phyloP scores from a whole-genome alignment of 768 basidiomycete genomes.

The Amanita phalloides region DNA sequence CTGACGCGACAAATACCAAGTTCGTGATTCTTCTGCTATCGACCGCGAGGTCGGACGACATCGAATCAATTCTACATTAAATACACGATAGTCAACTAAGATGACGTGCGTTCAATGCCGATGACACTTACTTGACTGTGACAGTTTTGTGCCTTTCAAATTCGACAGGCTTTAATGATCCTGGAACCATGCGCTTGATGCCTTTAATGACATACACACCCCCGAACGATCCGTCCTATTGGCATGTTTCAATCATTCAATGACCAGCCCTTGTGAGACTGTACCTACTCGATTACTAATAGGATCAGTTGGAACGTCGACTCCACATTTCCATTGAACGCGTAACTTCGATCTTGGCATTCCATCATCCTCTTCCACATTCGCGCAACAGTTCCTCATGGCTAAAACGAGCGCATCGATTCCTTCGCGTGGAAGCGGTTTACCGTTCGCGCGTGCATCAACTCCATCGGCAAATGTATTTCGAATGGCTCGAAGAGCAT shows the following conservation, averaged over 20 bases:
- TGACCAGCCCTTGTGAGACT: neutral
- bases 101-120: neutral
- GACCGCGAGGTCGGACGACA: constrained; percentile 1
- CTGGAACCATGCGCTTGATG: constrained; percentile 27
- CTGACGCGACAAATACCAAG: constrained; percentile 38
- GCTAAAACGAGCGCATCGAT: constrained; percentile 31
- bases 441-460: constrained; percentile 32
- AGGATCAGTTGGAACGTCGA: constrained; percentile 32
- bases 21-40: constrained; percentile 41
- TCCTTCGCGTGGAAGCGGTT: constrained; percentile 23
- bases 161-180: constrained; percentile 19
- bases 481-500: constrained; percentile 29
- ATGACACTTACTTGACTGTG: constrained; percentile 31
- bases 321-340: constrained; percentile 37
- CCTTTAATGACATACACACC: constrained; percentile 42
- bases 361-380: neutral
- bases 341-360: constrained; percentile 13
- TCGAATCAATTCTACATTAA: constrained; percentile 13
- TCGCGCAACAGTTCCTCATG: constrained; percentile 25
- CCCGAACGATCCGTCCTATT: constrained; percentile 36
- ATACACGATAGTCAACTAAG: neutral
- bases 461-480: constrained; percentile 34
- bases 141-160: constrained; percentile 42
- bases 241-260: neutral
- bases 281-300: constrained; percentile 28